These are phyloP conservation scores for Inonotus hispidus DNA, from an alignment of 1,284 basidiomycete species.

Conservation along the genomic window DNA sequence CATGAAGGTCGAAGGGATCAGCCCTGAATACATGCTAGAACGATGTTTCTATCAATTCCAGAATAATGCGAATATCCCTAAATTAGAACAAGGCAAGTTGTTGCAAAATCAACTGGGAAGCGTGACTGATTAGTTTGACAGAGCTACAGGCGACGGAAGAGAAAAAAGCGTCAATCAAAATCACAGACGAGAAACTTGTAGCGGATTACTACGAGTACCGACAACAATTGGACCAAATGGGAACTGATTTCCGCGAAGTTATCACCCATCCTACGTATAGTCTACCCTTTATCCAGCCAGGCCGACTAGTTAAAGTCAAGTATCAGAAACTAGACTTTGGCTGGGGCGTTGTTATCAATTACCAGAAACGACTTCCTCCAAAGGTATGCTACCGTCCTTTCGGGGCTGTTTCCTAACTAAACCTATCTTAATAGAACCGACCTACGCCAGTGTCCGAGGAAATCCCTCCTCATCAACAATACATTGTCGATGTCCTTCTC, in stretches of 20 bases:
- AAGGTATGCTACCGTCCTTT: constrained; percentile 44
- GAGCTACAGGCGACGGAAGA: constrained; percentile 78
- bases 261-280: constrained; percentile 94
- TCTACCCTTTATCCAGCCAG: constrained; percentile 89
- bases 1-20: constrained; percentile 98
- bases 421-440: constrained; percentile 38
- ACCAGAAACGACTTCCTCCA: constrained; percentile 75
- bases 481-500: constrained; percentile 91
- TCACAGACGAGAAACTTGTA: constrained; percentile 82
- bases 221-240: constrained; percentile 87
- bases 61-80: constrained; percentile 84
- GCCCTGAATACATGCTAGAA: constrained; percentile 98
- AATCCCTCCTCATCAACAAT: constrained; percentile 80
- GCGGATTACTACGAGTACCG: constrained; percentile 90
- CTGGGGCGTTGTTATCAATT: constrained; percentile 93
- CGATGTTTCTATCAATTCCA: constrained; percentile 99
- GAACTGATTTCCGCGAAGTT: constrained; percentile 83
- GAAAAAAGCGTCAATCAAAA: constrained; percentile 57
- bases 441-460: constrained; percentile 59
- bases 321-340: constrained; percentile 89
- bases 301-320: constrained; percentile 86
- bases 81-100: constrained; percentile 73
- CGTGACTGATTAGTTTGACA: constrained; percentile 26
- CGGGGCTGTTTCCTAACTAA: background rate
- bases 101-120: background rate